phyloP scores from a whole-genome alignment of 192 early-diverging fungal species.

The Backusella westeae region DNA sequence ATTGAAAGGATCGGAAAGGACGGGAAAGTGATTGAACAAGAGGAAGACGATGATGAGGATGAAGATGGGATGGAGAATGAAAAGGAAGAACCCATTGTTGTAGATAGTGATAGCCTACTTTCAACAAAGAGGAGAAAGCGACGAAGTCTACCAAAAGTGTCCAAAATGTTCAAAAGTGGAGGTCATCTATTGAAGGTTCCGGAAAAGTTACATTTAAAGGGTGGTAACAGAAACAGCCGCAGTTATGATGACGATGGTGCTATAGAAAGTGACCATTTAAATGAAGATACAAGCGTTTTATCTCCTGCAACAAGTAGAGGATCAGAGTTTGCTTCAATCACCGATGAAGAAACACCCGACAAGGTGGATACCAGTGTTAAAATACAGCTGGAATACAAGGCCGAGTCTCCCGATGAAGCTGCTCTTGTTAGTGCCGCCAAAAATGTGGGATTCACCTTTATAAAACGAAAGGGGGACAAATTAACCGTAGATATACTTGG shows the following conservation, averaged over 20 bases:
- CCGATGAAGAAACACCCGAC: conserved; percentile 11
- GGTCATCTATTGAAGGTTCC: neutral
- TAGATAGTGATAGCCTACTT: neutral
- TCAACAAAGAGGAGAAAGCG: neutral
- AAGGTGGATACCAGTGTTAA: conserved; percentile 34
- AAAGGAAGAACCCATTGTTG: neutral
- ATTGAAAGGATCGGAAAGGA: conserved; percentile 63
- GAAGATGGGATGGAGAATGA: neutral
- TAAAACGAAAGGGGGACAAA: conserved; percentile 47
- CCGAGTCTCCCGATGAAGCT: conserved; percentile 83
- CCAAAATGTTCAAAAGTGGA: neutral
- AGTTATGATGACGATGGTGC: neutral
- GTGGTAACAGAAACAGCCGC: neutral
- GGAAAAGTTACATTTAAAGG: neutral
- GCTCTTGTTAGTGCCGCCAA: conserved; percentile 79
- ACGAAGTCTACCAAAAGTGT: neutral
- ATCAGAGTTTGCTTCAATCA: conserved; percentile 1
- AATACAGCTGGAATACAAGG: conserved; percentile 53
- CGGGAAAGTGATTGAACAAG: conserved; percentile 39
- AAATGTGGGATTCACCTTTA: conserved; percentile 75
- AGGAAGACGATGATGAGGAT: conserved; percentile 27
- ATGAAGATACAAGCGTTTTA: conserved; percentile 48
- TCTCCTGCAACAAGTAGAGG: conserved; percentile 13
- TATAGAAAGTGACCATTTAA: neutral
- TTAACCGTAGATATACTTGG: conserved; percentile 73